A percentile compares a stretch with the other conserved stretches of the same genome.
Evolutionary conservation across 164 flowering plant species (phyloP).

Genomic region (Annona squamosa): DNA sequence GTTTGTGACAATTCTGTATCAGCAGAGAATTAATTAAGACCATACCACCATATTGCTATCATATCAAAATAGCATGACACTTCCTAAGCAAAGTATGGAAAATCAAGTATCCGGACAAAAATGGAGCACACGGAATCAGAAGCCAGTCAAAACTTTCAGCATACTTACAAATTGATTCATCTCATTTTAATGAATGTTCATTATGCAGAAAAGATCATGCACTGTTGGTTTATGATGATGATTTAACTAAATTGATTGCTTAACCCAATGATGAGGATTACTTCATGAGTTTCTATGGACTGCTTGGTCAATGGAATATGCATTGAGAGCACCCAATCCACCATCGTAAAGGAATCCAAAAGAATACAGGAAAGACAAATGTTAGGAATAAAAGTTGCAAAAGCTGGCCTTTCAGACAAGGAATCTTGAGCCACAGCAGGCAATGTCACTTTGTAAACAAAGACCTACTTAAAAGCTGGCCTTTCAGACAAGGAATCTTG

Average conservation of each 20-base stretch:
- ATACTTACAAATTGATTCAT: neutral
- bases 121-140: constrained; percentile 3
- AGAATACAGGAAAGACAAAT: no score
- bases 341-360: no score
- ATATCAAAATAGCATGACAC: neutral
- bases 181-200: neutral
- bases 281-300: no score
- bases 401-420: neutral
- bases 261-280: no score
- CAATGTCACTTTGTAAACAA: neutral
- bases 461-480: neutral
- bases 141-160: neutral
- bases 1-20: constrained; percentile 79
- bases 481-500: constrained; percentile 2
- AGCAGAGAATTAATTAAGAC: neutral
- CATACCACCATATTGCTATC: neutral
- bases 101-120: neutral
- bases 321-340: no score
- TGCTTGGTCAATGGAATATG: no score
- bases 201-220: no score
- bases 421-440: neutral
- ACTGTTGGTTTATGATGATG: no score
- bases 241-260: no score
- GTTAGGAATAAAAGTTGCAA: no score
- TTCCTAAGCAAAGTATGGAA: neutral